A percentile compares a stretch with the other conserved stretches of the same genome.
phyloP scores from a whole-genome alignment of 208 protist genomes.

The Acanthamoeba sp. region DNA sequence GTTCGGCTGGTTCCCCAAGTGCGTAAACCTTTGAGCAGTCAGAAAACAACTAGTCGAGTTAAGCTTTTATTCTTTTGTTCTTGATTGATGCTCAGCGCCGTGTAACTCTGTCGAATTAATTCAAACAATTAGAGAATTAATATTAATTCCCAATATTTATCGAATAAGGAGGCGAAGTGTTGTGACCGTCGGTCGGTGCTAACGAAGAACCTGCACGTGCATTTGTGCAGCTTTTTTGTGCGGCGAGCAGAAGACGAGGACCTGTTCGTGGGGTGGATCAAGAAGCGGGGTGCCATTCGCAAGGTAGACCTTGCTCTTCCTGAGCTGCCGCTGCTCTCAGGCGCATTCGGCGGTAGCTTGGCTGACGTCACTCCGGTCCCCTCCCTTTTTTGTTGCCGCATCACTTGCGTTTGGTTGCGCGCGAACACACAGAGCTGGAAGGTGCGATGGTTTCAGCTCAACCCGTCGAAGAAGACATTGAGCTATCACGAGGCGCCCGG shows the following conservation, averaged over 20 bases:
- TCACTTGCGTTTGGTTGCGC: no score
- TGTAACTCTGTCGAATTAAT: no score
- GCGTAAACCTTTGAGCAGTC: neutral
- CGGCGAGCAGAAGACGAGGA: constrained; percentile 12
- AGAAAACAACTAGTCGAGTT: no score
- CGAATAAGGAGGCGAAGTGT: neutral
- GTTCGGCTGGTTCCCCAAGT: constrained; percentile 38
- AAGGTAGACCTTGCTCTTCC: neutral
- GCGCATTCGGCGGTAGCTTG: neutral
- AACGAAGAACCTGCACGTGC: neutral
- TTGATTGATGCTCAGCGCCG: no score
- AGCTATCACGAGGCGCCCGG: constrained; percentile 23
- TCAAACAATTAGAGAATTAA: no score
- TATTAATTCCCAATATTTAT: neutral
- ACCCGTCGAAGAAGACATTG: constrained; percentile 6
- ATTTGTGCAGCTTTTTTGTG: constrained; percentile 45
- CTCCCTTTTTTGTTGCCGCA: no score
- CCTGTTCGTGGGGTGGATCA: constrained; percentile 30
- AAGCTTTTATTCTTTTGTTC: no score
- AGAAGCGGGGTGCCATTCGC: constrained; percentile 1
- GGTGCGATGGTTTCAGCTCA: constrained; percentile 40
- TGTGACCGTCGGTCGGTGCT: no score
- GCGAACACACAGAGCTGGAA: constrained; percentile 6
- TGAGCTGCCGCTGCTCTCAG: neutral
- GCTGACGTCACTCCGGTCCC: no score